These are phyloP conservation scores for Polygonum maritimum DNA, from an alignment of 148 eudicot species.

Conservation along the genomic window DNA sequence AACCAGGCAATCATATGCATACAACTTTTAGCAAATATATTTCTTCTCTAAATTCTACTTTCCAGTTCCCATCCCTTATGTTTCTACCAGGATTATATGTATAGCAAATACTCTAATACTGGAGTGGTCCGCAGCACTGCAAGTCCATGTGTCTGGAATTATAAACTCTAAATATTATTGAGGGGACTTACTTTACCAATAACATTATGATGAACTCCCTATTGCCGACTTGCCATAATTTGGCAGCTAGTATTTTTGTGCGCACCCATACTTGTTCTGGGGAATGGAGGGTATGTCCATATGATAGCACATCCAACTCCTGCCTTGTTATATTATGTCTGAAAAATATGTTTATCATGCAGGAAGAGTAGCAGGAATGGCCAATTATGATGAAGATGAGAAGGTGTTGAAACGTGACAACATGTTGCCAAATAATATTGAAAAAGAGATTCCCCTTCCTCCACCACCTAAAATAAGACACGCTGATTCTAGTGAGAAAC, in stretches of 20 bases:
- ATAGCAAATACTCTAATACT: background rate
- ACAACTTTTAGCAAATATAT: background rate
- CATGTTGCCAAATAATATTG: conserved; percentile 30
- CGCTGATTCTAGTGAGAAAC: conserved; percentile 50
- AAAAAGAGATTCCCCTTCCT: conserved; percentile 47
- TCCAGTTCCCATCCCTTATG: background rate
- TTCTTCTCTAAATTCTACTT: background rate
- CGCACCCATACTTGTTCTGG: background rate
- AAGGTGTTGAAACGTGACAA: conserved; percentile 42
- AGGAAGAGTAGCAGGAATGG: conserved; percentile 48
- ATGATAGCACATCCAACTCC: background rate
- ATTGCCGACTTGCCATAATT: background rate
- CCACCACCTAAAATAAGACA: conserved; percentile 53
- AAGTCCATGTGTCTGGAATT: background rate
- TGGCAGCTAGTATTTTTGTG: no score
- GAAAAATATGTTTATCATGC: conserved; percentile 9
- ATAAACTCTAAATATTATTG: background rate
- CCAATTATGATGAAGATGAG: conserved; percentile 47
- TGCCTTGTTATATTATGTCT: background rate
- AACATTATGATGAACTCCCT: background rate
- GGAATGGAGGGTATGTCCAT: background rate
- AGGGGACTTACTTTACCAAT: background rate
- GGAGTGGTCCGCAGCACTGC: background rate
- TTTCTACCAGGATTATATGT: background rate
- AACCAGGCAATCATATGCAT: background rate